Base-by-base conservation (phyloP, 208 protist species). In the Trichomonas tenax region DNA sequence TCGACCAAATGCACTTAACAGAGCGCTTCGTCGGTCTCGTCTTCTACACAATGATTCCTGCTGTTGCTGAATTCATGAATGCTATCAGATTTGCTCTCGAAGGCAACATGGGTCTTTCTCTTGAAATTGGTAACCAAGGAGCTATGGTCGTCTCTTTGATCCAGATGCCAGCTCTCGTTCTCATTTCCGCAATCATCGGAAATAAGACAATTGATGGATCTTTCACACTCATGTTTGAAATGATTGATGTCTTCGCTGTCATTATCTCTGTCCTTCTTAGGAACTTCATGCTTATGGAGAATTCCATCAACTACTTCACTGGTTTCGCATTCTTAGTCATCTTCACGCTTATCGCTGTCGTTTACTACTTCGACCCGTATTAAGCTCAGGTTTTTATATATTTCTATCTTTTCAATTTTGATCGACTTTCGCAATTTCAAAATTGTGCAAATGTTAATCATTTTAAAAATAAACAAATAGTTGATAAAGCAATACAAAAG, bases 11-110 rank as follows among this genome's bases (percentile, higher is more conserved):
- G 82, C 10, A 40, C 4, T 40, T 89, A 8, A 89, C 82, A 44
- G 82, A 89, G 38, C 3, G 82, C 3, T 89, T 89, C 40, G 82
- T 89, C 17, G 82, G 82, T 46, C 38, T 89, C 3, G 82, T 89
- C 40, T 89, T 89, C 38, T 89, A 89, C 40, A 89, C 82, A 44
- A 31, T 89, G 34, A 40, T 89, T 44, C 82, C 82, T 31, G 82
- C 82, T 45, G 82, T 89, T 46, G 82, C 82, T n/a, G 82, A 89
- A 46, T 89, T 89, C 82, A 89, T 89, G 82, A 89, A 89, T 46
- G 82, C 82, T 17, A 89, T 89, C 46, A 34, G 82, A 46, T 89
- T 89, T 40, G 82, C 82, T 3, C 23, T 89, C 3, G 82, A 89
- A 89, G 82, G 82, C 45, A 89, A 89, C 26, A 89, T 89, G 82